phyloP scores from a whole-genome alignment of 306 rosid species.

The Macrotyloma uniflorum region DNA sequence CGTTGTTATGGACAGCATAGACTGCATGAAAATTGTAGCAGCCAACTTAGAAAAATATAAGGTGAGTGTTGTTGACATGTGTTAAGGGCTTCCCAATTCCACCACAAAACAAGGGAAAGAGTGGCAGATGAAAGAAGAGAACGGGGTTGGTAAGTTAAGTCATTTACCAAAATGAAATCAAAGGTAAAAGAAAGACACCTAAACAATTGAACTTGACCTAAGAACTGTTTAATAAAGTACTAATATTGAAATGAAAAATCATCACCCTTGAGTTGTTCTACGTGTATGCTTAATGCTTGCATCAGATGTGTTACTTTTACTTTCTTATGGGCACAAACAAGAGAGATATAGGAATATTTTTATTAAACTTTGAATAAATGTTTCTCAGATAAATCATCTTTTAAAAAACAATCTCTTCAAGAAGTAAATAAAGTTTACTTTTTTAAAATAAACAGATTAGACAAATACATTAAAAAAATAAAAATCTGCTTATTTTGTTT shows the following conservation, averaged over 20 bases:
- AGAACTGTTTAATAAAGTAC: background rate
- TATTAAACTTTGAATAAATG: too few species aligned
- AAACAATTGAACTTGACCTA: constrained; percentile 10
- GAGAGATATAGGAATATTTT: too few species aligned
- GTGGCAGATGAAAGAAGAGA: background rate
- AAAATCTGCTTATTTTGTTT: too few species aligned
- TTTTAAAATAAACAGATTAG: too few species aligned
- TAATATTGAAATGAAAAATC: background rate
- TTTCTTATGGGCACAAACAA: background rate
- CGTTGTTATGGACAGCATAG: constrained; percentile 23
- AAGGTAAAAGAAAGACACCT: background rate
- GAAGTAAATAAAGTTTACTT: too few species aligned
- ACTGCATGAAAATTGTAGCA: constrained; percentile 24
- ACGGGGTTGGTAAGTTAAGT: background rate
- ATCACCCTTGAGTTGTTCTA: background rate
- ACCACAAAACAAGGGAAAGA: too few species aligned
- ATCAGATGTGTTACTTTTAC: background rate
- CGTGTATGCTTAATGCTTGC: background rate
- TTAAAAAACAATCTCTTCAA: too few species aligned
- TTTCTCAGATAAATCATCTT: too few species aligned
- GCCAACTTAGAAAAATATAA: constrained; percentile 24
- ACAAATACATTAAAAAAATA: too few species aligned
- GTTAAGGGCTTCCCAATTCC: too few species aligned
- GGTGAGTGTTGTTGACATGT: background rate
- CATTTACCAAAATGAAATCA: background rate